A percentile compares a stretch with the other conserved stretches of the same genome.
These are phyloP conservation scores for Colletotrichum agaves DNA, from an alignment of 2,329 filamentous ascomycete species.

Conservation along the genomic window DNA sequence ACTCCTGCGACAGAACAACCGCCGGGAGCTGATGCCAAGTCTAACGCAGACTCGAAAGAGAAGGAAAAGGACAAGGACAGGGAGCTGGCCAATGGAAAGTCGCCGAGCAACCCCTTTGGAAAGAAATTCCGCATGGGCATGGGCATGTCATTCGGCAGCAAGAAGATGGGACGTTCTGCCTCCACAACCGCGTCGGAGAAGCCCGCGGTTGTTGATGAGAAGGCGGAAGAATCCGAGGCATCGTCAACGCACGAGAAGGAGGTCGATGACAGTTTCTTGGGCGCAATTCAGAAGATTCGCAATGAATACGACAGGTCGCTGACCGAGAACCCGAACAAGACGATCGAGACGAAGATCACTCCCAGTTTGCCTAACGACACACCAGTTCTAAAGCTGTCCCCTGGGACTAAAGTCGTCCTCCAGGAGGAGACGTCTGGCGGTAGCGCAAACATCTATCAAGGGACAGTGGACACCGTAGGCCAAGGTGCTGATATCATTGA, in stretches of 20 bases:
- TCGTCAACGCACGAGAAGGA: conserved; percentile 76
- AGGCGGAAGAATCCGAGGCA: conserved; percentile 74
- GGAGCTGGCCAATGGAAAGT: conserved; percentile 64
- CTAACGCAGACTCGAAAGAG: conserved; percentile 47
- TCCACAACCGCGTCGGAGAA: conserved; percentile 77
- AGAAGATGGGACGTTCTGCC: conserved; percentile 80
- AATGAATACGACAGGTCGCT: conserved; percentile 78
- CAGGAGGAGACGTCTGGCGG: conserved; percentile 76
- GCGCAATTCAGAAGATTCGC: conserved; percentile 77
- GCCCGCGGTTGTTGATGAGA: conserved; percentile 79
- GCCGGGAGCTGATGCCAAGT: conserved; percentile 53
- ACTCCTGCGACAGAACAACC: conserved; percentile 58
- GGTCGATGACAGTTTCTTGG: conserved; percentile 79
- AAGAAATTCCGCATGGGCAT: conserved; percentile 83
- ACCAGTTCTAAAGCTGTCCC: conserved; percentile 78
- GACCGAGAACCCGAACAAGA: conserved; percentile 62
- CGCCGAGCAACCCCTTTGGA: conserved; percentile 73
- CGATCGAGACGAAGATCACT: conserved; percentile 71
- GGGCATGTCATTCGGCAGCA: conserved; percentile 78
- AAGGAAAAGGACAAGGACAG: conserved; percentile 62
- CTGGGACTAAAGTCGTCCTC: conserved; percentile 73
- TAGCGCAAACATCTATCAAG: conserved; percentile 88
- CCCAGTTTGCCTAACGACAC: conserved; percentile 80
- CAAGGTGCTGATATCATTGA: conserved; percentile 85
- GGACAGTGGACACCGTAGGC: conserved; percentile 82